phyloP scores from a whole-genome alignment of 192 early-diverging fungal species.

The Glomus cerebriforme region DNA sequence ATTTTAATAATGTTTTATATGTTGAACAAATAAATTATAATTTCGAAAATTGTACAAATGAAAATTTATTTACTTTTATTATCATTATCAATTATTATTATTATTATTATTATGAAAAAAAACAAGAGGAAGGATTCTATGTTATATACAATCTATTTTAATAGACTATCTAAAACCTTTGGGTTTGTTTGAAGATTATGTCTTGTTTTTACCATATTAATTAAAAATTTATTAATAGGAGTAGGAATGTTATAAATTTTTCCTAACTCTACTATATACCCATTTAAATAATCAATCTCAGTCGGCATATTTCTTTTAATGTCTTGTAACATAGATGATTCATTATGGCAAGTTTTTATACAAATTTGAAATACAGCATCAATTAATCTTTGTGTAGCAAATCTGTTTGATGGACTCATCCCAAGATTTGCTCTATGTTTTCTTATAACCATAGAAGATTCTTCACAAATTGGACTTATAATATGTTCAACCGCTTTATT shows the following conservation, averaged over 20 bases:
- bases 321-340: conserved; percentile 49
- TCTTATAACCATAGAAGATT: conserved; percentile 32
- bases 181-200: background rate
- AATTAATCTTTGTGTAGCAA: conserved; percentile 38
- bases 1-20: too few relatives aligned
- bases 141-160: background rate
- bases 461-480: conserved; percentile 32
- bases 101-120: too few relatives aligned
- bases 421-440: conserved; percentile 10
- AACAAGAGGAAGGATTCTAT: too few relatives aligned
- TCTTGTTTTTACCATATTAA: conserved; percentile 32
- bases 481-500: conserved; percentile 18
- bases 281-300: conserved; percentile 66
- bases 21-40: too few relatives aligned
- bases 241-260: conserved; percentile 43
- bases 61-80: too few relatives aligned
- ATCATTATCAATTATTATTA: too few relatives aligned
- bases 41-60: too few relatives aligned
- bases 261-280: conserved; percentile 53
- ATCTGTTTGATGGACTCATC: conserved; percentile 34
- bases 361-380: conserved; percentile 44
- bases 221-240: conserved; percentile 32
- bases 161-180: background rate
- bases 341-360: conserved; percentile 41
- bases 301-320: conserved; percentile 37